Percentiles rank a stretch among this genome's conserved stretches.
These are phyloP conservation scores for Hyphodiscus sp. DNA, from an alignment of 2,329 filamentous ascomycete species.

Conservation along the genomic window DNA sequence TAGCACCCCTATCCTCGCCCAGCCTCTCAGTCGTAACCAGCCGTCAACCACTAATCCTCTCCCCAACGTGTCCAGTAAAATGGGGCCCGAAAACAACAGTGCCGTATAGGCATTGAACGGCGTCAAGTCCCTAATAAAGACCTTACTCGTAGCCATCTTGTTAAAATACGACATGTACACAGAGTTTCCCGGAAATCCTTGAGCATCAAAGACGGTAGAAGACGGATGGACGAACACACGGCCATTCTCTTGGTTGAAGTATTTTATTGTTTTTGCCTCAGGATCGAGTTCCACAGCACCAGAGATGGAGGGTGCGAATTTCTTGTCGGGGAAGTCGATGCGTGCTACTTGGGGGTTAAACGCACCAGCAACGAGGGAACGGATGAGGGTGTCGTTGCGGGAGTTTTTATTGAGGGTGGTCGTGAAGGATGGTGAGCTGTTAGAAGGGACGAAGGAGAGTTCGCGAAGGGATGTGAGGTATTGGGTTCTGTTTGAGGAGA, in stretches of 20 bases:
- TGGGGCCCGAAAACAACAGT: constrained; percentile 79
- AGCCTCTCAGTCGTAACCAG: constrained; percentile 80
- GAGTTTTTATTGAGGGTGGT: constrained; percentile 44
- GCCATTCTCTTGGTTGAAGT: constrained; percentile 78
- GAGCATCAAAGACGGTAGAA: constrained; percentile 77
- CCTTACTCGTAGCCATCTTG: constrained; percentile 86
- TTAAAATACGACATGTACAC: constrained; percentile 84
- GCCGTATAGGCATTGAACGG: constrained; percentile 88
- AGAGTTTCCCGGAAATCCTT: constrained; percentile 68
- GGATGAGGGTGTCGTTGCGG: constrained; percentile 32
- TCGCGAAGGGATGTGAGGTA: constrained; percentile 82
- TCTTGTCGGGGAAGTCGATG: constrained; percentile 92
- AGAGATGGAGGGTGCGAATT: constrained; percentile 79
- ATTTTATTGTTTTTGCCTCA: constrained; percentile 86
- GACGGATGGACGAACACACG: constrained; percentile 90
- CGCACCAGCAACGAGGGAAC: constrained; percentile 38
- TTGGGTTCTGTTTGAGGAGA: constrained; percentile 77
- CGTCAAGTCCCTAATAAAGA: constrained; percentile 86
- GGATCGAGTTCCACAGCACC: constrained; percentile 91
- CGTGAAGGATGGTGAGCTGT: constrained; percentile 30
- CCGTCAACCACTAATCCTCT: constrained; percentile 85
- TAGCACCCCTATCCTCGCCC: constrained; percentile 90
- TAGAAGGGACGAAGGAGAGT: constrained; percentile 63
- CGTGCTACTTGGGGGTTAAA: constrained; percentile 77
- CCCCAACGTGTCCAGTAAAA: constrained; percentile 80